These are phyloP conservation scores for Trichoderma arundinaceum DNA, from an alignment of 2,329 filamentous ascomycete genomes.

Conservation along the genomic window DNA sequence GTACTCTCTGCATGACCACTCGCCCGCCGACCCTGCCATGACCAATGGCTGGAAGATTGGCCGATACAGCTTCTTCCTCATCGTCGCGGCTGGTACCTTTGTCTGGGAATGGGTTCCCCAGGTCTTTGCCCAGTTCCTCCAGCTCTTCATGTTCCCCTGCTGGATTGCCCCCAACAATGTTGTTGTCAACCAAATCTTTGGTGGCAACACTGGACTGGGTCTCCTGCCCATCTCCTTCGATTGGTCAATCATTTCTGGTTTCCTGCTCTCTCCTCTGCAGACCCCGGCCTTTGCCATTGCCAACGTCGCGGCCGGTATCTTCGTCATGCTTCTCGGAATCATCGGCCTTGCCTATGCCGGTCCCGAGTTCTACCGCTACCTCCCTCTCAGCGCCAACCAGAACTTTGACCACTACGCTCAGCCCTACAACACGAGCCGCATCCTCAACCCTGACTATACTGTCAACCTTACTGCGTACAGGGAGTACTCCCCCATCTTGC, in stretches of 20 bases:
- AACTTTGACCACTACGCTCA: constrained; percentile 66
- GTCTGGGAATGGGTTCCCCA: constrained; percentile 65
- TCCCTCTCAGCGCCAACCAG: constrained; percentile 59
- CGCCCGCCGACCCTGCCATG: constrained; percentile 55
- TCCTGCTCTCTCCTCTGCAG: constrained; percentile 62
- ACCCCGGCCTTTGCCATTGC: constrained; percentile 65
- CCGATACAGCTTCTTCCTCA: constrained; percentile 63
- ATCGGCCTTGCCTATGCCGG: constrained; percentile 59
- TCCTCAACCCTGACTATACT: constrained; percentile 57
- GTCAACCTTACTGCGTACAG: constrained; percentile 63
- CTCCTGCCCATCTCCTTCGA: constrained; percentile 70
- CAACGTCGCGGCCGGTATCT: constrained; percentile 61
- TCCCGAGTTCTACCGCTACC: constrained; percentile 58
- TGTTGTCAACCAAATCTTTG: constrained; percentile 69
- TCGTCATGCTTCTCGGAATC: constrained; percentile 57
- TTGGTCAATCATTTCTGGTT: constrained; percentile 66
- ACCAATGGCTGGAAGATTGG: constrained; percentile 64
- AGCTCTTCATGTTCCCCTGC: constrained; percentile 63
- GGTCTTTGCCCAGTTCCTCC: constrained; percentile 63
- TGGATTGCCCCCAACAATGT: constrained; percentile 68
- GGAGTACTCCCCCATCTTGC: constrained; percentile 60
- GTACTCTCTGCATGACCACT: constrained; percentile 68
- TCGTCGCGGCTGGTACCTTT: constrained; percentile 57
- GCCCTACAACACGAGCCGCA: constrained; percentile 60
- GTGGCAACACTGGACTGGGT: constrained; percentile 64